Conservation (phyloP, 805 yeast species). For the Ogataea paraovalis region DNA sequence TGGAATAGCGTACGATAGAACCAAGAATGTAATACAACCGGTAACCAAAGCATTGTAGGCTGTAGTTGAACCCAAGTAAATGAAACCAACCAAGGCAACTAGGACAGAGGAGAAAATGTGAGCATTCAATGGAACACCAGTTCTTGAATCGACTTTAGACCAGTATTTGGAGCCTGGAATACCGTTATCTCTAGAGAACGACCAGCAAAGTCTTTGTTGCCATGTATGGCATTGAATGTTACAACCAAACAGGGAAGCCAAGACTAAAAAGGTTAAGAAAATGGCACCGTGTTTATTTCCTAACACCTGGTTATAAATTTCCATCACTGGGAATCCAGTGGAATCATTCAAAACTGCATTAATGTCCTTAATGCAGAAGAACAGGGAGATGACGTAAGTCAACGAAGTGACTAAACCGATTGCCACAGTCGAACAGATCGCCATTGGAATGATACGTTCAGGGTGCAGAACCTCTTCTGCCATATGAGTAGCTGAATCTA, state of each 20-base stretch:
- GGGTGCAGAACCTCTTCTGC: constrained; percentile 63
- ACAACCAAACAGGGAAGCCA: constrained; percentile 54
- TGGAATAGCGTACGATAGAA: constrained; percentile 57
- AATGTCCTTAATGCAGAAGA: constrained; percentile 53
- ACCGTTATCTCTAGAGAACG: constrained; percentile 64
- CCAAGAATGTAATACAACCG: constrained; percentile 56
- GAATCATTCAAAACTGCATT: constrained; percentile 43
- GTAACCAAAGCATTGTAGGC: constrained; percentile 64
- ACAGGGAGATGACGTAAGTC: constrained; percentile 50
- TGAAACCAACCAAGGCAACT: constrained; percentile 54
- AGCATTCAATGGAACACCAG: constrained; percentile 58
- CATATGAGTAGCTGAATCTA: constrained; percentile 70
- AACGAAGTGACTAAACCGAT: constrained; percentile 64
- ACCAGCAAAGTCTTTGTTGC: constrained; percentile 67
- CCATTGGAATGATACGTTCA: constrained; percentile 54
- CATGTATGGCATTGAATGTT: constrained; percentile 61
- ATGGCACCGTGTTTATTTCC: constrained; percentile 51
- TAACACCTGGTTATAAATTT: constrained; percentile 57
- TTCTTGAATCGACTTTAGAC: constrained; percentile 41
- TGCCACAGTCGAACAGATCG: constrained; percentile 58
- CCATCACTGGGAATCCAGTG: constrained; percentile 62
- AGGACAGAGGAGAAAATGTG: constrained; percentile 50
- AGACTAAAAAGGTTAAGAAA: constrained; percentile 44
- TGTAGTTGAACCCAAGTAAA: constrained; percentile 61
- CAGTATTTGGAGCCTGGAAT: constrained; percentile 51